phyloP scores from a whole-genome alignment of 2,329 filamentous ascomycete genomes.

The Scedosporium dehoogii region DNA sequence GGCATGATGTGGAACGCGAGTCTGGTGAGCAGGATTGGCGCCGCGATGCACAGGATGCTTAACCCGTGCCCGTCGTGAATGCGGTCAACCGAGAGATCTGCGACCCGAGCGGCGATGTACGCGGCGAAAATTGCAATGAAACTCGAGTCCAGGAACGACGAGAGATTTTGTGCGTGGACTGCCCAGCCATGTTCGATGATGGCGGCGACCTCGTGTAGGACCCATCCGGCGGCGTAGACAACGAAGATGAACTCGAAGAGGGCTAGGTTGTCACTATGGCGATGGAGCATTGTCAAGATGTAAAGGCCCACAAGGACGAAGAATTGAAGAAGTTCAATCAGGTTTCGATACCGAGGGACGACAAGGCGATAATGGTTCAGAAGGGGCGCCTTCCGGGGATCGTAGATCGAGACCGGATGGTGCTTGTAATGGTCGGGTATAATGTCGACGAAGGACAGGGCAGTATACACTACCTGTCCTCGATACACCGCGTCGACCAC shows the following conservation, averaged over 20 bases:
- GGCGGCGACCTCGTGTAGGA: conserved; percentile 65
- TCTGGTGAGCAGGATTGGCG: conserved; percentile 67
- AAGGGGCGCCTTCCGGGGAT: conserved; percentile 65
- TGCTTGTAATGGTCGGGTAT: conserved; percentile 80
- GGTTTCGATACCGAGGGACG: conserved; percentile 67
- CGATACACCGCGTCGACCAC: conserved; percentile 77
- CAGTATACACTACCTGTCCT: conserved; percentile 72
- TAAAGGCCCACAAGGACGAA: conserved; percentile 59
- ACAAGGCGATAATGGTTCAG: conserved; percentile 80
- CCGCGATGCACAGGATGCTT: conserved; percentile 66
- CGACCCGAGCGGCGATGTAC: conserved; percentile 59
- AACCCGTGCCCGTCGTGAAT: conserved; percentile 55
- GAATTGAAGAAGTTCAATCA: conserved; percentile 68
- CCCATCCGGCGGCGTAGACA: conserved; percentile 69
- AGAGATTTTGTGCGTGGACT: conserved; percentile 79
- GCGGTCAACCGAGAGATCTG: conserved; percentile 44
- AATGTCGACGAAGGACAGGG: conserved; percentile 71
- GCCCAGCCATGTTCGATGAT: conserved; percentile 65
- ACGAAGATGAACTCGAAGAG: conserved; percentile 53
- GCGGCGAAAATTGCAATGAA: conserved; percentile 63
- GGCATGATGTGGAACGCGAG: conserved; percentile 76
- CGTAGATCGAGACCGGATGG: conserved; percentile 71
- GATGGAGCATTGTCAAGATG: conserved; percentile 59
- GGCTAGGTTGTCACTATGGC: conserved; percentile 48
- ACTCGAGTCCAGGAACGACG: conserved; percentile 76